Percentiles rank a stretch among this genome's conserved stretches.
Conservation (phyloP, 1,284 basidiomycete genomes). For the Thelephora terrestris region DNA sequence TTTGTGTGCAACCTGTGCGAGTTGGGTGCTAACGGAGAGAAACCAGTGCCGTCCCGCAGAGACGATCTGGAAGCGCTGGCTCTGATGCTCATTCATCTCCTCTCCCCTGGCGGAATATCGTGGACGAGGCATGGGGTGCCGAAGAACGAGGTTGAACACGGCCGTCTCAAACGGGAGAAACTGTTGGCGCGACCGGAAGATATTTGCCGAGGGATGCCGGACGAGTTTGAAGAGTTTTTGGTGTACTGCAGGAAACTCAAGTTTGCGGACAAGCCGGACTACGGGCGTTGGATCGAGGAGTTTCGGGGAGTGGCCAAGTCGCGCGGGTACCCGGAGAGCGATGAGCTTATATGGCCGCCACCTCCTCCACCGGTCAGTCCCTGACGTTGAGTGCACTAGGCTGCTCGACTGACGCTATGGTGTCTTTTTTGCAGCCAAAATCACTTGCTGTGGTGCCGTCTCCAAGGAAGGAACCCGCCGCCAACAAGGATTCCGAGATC, state of each 20-base stretch:
- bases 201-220: constrained; percentile 58
- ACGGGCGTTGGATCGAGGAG: constrained; percentile 46
- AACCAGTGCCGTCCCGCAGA: constrained; percentile 57
- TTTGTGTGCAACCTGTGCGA: constrained; percentile 3
- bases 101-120: constrained; percentile 61
- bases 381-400: neutral
- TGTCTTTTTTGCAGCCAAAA: constrained; percentile 11
- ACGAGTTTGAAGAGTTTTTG: constrained; percentile 65
- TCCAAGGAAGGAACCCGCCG: constrained; percentile 8
- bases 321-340: constrained; percentile 43
- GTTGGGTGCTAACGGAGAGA: constrained; percentile 8
- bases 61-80: constrained; percentile 69
- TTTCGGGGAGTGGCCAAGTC: constrained; percentile 51
- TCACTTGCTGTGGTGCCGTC: constrained; percentile 11
- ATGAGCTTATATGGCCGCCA: constrained; percentile 64
- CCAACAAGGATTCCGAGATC: constrained; percentile 21
- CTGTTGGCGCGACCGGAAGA: constrained; percentile 46
- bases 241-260: constrained; percentile 56
- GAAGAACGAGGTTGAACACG: constrained; percentile 51
- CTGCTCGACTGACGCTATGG: too few relatives aligned
- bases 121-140: constrained; percentile 73
- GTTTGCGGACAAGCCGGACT: constrained; percentile 59
- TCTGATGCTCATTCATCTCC: constrained; percentile 66
- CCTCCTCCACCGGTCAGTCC: constrained; percentile 24
- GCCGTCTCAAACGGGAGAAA: constrained; percentile 52